Evolutionary conservation across 768 basidiomycete species (phyloP).

Genomic region (Tricholoma sp.): DNA sequence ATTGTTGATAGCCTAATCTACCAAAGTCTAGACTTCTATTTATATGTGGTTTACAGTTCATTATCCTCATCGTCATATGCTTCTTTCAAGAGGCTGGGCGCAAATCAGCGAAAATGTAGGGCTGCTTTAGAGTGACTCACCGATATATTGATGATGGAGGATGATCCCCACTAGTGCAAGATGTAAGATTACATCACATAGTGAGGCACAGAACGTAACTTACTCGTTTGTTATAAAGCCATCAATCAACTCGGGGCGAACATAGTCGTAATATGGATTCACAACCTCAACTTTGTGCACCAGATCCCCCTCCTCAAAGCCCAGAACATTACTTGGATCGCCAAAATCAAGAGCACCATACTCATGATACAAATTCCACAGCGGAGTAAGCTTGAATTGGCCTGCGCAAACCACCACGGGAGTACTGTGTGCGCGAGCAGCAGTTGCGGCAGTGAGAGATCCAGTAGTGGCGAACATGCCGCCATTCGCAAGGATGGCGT

Average conservation of each 20-base stretch:
- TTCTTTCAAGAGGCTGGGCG: slow-evolving; percentile 75
- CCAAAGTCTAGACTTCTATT: slow-evolving; percentile 8
- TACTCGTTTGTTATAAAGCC: slow-evolving; percentile 97
- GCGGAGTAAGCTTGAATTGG: slow-evolving; percentile 92
- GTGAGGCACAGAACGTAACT: slow-evolving; percentile 30
- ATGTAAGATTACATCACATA: slow-evolving; percentile 4
- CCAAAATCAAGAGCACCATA: slow-evolving; percentile 82
- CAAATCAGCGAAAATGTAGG: slow-evolving; percentile 10
- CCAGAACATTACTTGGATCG: slow-evolving; percentile 54
- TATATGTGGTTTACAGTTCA: slow-evolving; percentile 46
- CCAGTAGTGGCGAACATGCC: slow-evolving; percentile 91
- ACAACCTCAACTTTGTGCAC: slow-evolving; percentile 88
- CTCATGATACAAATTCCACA: slow-evolving; percentile 85
- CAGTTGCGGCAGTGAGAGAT: slow-evolving; percentile 77
- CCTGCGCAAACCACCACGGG: slow-evolving; percentile 93
- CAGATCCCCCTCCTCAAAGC: slow-evolving; percentile 72
- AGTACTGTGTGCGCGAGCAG: slow-evolving; percentile 84
- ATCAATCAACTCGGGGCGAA: slow-evolving; percentile 86
- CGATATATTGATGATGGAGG: slow-evolving; percentile 92
- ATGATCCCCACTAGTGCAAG: slow-evolving; percentile 75
- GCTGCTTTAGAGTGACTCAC: slow-evolving; percentile 29
- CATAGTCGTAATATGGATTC: slow-evolving; percentile 97
- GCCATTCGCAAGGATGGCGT: slow-evolving; percentile 95
- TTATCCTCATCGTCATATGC: slow-evolving; percentile 94
- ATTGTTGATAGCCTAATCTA: slow-evolving; percentile 18